Evolutionary conservation across 1,284 basidiomycete genomes (phyloP).

Genomic region (Cryptococcus jaspeensis): DNA sequence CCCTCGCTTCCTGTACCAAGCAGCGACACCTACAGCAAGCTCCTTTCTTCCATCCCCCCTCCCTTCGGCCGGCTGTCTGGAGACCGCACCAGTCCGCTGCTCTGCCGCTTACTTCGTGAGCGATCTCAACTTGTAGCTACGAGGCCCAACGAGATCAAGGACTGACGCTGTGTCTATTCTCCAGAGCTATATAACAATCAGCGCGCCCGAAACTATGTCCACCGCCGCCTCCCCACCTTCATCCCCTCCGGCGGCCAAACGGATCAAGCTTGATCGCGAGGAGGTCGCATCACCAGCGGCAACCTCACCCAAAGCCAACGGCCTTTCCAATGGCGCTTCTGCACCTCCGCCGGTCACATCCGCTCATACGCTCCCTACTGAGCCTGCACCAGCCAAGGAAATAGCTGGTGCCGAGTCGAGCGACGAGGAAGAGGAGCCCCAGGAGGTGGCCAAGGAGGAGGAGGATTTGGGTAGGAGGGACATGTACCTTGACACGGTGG

Average conservation of each 20-base stretch:
- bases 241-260: slow-evolving; percentile 42
- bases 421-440: slow-evolving; percentile 53
- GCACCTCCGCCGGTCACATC: slow-evolving; percentile 16
- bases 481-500: slow-evolving; percentile 92
- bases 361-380: slow-evolving; percentile 13
- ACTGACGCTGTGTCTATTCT: too few species aligned
- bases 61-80: background rate
- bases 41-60: background rate
- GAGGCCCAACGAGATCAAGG: too few species aligned
- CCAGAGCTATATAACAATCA: background rate
- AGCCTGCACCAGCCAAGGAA: slow-evolving; percentile 7
- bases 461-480: slow-evolving; percentile 67
- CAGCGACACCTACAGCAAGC: background rate
- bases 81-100: background rate
- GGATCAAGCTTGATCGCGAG: slow-evolving; percentile 18
- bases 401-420: slow-evolving; percentile 15
- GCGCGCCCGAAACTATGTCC: background rate
- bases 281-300: slow-evolving; percentile 12
- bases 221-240: slow-evolving; percentile 25
- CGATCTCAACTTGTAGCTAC: background rate
- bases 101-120: background rate
- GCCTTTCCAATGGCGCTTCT: slow-evolving; percentile 13
- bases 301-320: slow-evolving; percentile 15
- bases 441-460: slow-evolving; percentile 42
- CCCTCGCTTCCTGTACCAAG: background rate